These are phyloP conservation scores for Botrytis pseudocinerea DNA, from an alignment of 2,329 filamentous ascomycete species.

Conservation along the genomic window DNA sequence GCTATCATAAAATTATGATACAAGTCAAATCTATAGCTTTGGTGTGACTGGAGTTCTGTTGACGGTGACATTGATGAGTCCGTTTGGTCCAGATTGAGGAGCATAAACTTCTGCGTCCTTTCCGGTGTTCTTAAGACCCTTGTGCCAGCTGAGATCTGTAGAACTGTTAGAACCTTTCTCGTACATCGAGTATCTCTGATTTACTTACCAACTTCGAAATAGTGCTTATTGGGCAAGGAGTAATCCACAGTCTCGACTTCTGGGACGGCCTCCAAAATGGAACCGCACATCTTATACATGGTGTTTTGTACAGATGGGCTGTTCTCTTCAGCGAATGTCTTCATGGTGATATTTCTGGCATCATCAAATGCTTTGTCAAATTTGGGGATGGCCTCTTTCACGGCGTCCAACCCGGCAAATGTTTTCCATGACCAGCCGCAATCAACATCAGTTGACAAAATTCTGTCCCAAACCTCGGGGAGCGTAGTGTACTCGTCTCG, in stretches of 20 bases:
- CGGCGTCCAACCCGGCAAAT: slow-evolving; percentile 66
- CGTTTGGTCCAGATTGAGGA: slow-evolving; percentile 89
- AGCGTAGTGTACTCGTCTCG: slow-evolving; percentile 92
- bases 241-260: slow-evolving; percentile 75
- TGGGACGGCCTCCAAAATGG: slow-evolving; percentile 76
- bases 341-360: slow-evolving; percentile 83
- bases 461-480: slow-evolving; percentile 88
- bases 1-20: slow-evolving; percentile 1
- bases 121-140: slow-evolving; percentile 91
- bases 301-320: slow-evolving; percentile 94
- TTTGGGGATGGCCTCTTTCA: slow-evolving; percentile 60
- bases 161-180: slow-evolving; percentile 24
- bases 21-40: slow-evolving; percentile 33
- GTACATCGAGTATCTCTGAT: neutral
- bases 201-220: slow-evolving; percentile 85
- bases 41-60: slow-evolving; percentile 48
- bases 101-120: slow-evolving; percentile 94
- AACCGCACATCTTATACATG: slow-evolving; percentile 98
- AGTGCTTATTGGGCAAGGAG: slow-evolving; percentile 94
- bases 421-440: slow-evolving; percentile 81
- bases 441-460: slow-evolving; percentile 91
- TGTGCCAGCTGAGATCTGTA: slow-evolving; percentile 92
- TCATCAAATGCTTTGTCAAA: slow-evolving; percentile 80
- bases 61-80: slow-evolving; percentile 92
- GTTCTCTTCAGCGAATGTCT: slow-evolving; percentile 85